Conservation (phyloP, 31 red algal species). For the Endocladia muricata region DNA sequence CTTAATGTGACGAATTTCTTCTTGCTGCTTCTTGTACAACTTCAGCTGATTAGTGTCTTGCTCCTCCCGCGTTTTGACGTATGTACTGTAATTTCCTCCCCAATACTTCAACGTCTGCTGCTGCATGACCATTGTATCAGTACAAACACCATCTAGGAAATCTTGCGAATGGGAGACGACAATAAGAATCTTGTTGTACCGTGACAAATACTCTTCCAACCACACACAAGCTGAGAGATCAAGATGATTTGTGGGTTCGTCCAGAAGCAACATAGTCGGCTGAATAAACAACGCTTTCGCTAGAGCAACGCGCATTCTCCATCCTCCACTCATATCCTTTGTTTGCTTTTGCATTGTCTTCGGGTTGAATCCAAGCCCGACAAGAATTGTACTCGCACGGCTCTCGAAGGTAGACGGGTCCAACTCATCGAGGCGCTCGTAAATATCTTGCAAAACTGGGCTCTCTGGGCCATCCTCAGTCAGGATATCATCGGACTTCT, state of each 20-base stretch:
- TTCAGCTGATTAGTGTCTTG: constrained; percentile 79
- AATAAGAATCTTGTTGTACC: constrained; percentile 88
- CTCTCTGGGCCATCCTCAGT: constrained; percentile 64
- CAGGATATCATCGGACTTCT: constrained; percentile 51
- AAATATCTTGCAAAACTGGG: constrained; percentile 67
- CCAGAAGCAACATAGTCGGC: constrained; percentile 90
- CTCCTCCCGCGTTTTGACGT: constrained; percentile 78
- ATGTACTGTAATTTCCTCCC: constrained; percentile 92
- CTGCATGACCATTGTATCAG: constrained; percentile 93
- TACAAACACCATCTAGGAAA: constrained; percentile 88
- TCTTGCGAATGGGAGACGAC: constrained; percentile 94
- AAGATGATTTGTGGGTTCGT: constrained; percentile 98
- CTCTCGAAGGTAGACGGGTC: constrained; percentile 79
- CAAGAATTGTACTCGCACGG: constrained; percentile 87
- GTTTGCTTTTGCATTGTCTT: constrained; percentile 76
- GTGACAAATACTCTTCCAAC: constrained; percentile 86
- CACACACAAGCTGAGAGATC: constrained; percentile 93
- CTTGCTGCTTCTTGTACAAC: constrained; percentile 91
- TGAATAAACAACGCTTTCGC: constrained; percentile 91
- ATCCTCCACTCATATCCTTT: constrained; percentile 89
- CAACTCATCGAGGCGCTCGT: constrained; percentile 84
- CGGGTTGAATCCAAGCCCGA: constrained; percentile 73
- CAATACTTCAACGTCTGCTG: constrained; percentile 88
- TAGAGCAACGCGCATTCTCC: constrained; percentile 97
- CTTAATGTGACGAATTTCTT: constrained; percentile 85